phyloP scores from a whole-genome alignment of 169 alveolate genomes.

The Cryptosporidium canis region DNA sequence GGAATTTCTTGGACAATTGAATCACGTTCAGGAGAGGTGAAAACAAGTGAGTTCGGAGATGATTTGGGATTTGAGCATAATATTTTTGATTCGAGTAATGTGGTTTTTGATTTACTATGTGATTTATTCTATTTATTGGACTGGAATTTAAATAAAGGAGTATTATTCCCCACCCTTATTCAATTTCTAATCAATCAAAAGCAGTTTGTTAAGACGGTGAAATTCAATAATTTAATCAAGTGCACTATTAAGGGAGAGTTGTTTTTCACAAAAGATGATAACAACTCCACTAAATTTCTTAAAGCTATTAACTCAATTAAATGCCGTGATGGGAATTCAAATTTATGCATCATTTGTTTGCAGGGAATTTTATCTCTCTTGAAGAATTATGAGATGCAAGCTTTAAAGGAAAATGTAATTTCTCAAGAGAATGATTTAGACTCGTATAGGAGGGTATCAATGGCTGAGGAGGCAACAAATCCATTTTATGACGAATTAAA shows the following conservation, averaged over 20 bases:
- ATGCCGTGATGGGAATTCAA: not conserved
- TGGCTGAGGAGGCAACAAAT: not conserved
- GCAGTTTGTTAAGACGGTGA: conserved; percentile 45
- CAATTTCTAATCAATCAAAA: conserved; percentile 59
- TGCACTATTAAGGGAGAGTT: conserved; percentile 4
- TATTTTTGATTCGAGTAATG: conserved; percentile 27
- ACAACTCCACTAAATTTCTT: not conserved
- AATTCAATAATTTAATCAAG: conserved; percentile 51
- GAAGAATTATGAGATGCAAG: conserved; percentile 21
- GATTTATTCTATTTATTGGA: conserved; percentile 25
- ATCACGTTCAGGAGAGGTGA: not conserved
- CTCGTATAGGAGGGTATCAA: not conserved
- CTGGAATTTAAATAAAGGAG: conserved; percentile 59
- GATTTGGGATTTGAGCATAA: conserved; percentile 4
- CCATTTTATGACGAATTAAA: not conserved
- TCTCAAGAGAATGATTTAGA: not conserved
- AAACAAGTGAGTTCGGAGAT: conserved; percentile 3
- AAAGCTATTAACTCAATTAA: not conserved
- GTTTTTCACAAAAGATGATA: not conserved
- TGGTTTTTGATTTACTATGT: conserved; percentile 55
- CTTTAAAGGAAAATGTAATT: not conserved
- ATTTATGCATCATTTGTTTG: conserved; percentile 35
- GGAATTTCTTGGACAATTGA: conserved; percentile 45
- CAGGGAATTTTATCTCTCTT: conserved; percentile 52
- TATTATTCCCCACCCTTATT: conserved; percentile 50